Conservation (phyloP, 768 basidiomycete species). For the Pleurotus tuber-regium region DNA sequence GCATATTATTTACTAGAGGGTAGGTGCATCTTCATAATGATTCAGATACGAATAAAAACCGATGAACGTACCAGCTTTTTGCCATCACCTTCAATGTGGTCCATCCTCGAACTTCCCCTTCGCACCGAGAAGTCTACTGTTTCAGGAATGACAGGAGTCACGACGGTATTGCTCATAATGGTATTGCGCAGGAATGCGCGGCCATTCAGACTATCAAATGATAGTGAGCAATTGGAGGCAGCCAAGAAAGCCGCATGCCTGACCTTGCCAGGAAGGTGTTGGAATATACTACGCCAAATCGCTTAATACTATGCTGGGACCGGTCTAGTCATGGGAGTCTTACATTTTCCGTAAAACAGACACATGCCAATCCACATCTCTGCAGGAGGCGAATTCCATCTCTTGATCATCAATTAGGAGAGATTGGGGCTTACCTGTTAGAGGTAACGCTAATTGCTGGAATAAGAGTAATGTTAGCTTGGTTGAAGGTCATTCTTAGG, state of each 20-base stretch:
- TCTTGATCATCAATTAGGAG: neutral
- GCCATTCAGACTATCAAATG: neutral
- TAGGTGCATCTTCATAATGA: no score
- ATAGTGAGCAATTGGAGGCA: neutral
- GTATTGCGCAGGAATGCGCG: neutral
- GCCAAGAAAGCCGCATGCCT: neutral
- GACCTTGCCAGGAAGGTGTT: neutral
- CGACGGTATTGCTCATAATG: no score
- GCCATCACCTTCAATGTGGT: no score
- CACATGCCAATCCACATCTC: neutral
- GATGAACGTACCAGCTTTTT: no score
- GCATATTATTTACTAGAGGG: no score
- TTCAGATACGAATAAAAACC: no score
- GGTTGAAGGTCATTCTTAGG: neutral
- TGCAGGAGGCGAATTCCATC: neutral
- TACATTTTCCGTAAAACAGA: neutral
- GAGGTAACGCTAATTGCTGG: neutral
- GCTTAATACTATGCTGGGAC: neutral
- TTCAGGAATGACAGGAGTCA: no score
- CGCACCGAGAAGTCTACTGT: no score
- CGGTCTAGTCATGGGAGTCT: neutral
- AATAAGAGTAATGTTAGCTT: neutral
- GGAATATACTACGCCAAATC: neutral
- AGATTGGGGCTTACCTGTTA: neutral
- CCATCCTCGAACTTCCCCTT: no score